A percentile compares a stretch with the other conserved stretches of the same genome.
These are phyloP conservation scores for Russula virescens DNA, from an alignment of 768 basidiomycete genomes.

Conservation along the genomic window DNA sequence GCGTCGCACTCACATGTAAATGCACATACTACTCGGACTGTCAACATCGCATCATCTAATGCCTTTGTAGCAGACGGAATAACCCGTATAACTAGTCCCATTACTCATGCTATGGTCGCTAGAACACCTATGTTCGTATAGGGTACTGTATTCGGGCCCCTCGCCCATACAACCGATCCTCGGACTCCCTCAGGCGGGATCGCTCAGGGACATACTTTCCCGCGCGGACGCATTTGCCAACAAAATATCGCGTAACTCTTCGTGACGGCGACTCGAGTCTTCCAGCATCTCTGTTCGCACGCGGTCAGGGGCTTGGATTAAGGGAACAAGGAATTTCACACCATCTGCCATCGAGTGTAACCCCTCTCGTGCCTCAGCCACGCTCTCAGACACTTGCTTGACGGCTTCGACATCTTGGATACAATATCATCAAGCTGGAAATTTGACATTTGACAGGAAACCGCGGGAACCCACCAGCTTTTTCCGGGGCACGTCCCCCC, in stretches of 20 bases:
- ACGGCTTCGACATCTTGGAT: constrained; percentile 1
- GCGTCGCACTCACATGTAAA: too few species aligned
- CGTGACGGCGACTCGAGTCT: constrained; percentile 20
- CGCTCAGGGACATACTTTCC: constrained; percentile 19
- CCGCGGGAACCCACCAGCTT: constrained; percentile 7
- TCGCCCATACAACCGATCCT: too few species aligned
- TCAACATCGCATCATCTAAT: too few species aligned
- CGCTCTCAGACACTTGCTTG: constrained; percentile 2
- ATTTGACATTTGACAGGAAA: background rate
- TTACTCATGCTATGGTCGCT: too few species aligned
- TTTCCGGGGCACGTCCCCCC: constrained; percentile 1
- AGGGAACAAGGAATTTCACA: background rate
- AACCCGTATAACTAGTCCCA: too few species aligned
- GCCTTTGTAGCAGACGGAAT: too few species aligned
- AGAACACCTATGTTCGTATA: too few species aligned
- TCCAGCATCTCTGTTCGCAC: constrained; percentile 16
- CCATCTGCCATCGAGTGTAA: constrained; percentile 7
- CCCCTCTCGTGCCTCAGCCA: constrained; percentile 10
- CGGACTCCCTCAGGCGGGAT: background rate
- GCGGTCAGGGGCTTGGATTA: background rate
- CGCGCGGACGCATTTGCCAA: constrained; percentile 24
- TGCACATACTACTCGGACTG: too few species aligned
- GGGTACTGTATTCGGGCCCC: too few species aligned
- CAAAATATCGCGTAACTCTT: constrained; percentile 19
- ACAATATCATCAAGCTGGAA: background rate